phyloP scores from a whole-genome alignment of 2,329 filamentous ascomycete species.

The Aureobasidium pullulans region DNA sequence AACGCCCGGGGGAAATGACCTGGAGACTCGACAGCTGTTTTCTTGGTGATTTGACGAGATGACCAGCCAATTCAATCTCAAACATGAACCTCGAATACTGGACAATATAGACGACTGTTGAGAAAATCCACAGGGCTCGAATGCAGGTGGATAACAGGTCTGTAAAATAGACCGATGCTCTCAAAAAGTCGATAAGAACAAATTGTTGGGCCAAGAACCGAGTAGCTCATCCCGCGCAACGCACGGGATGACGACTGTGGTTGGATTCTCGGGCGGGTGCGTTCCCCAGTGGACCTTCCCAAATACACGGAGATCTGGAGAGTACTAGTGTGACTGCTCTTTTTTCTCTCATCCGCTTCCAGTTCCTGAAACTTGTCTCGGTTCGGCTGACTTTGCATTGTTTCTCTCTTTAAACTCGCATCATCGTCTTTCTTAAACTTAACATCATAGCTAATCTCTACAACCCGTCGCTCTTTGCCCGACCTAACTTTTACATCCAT shows the following conservation, averaged over 20 bases:
- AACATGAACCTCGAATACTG: not conserved
- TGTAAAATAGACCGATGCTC: not conserved
- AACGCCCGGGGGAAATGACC: not conserved
- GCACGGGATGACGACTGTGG: conserved; percentile 5
- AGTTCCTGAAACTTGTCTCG: conserved; percentile 13
- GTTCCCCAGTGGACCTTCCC: conserved; percentile 7
- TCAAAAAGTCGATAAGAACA: conserved; percentile 4
- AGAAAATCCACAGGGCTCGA: not conserved
- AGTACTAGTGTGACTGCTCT: conserved; percentile 1
- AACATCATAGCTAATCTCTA: conserved; percentile 1
- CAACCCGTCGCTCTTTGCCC: not conserved
- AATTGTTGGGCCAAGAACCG: conserved; percentile 7
- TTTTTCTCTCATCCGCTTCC: conserved; percentile 3
- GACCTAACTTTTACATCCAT: not conserved
- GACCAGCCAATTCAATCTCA: not conserved
- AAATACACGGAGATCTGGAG: not conserved
- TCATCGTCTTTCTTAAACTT: conserved; percentile 1
- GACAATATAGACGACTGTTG: not conserved
- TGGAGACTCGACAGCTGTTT: not conserved
- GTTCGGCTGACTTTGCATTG: conserved; percentile 10
- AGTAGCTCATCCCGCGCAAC: not conserved
- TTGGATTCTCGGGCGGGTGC: not conserved
- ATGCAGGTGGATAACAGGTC: not conserved
- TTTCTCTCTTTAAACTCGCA: conserved; percentile 4
- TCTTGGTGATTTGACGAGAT: not conserved